Conservation (phyloP, 345 rosid genomes). For the Citrus medica region DNA sequence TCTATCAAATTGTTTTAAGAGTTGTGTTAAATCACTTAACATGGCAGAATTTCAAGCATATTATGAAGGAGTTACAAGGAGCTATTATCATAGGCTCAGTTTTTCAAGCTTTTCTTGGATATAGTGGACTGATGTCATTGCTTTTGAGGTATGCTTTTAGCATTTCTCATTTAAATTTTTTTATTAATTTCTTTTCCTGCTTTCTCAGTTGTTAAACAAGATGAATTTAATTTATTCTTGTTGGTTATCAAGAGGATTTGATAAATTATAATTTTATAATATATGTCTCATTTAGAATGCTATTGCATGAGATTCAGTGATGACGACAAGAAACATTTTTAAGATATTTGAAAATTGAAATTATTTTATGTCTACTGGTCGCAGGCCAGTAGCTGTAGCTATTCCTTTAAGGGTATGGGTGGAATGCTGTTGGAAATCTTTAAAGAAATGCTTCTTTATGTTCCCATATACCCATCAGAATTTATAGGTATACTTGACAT, state of each 20-base stretch:
- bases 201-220: neutral
- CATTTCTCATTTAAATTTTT: neutral
- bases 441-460: neutral
- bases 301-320: neutral
- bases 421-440: neutral
- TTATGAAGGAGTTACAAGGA: slow-evolving; percentile 94
- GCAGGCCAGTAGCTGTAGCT: neutral
- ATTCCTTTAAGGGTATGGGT: neutral
- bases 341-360: neutral
- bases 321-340: neutral
- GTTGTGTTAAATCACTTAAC: slow-evolving; percentile 9
- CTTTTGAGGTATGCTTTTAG: slow-evolving; percentile 46
- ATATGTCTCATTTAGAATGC: neutral
- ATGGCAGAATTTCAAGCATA: slow-evolving; percentile 87
- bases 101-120: slow-evolving; percentile 84
- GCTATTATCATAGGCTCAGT: slow-evolving; percentile 85
- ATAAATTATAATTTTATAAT: neutral
- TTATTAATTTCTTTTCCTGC: neutral
- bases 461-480: neutral
- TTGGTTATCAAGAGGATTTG: neutral
- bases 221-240: neutral
- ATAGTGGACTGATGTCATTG: slow-evolving; percentile 81
- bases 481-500: neutral
- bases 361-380: neutral
- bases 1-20: neutral